A percentile compares a stretch with the other conserved stretches of the same genome.
phyloP scores from a whole-genome alignment of 73 alveolate genomes.

The Diophrys appendiculata region DNA sequence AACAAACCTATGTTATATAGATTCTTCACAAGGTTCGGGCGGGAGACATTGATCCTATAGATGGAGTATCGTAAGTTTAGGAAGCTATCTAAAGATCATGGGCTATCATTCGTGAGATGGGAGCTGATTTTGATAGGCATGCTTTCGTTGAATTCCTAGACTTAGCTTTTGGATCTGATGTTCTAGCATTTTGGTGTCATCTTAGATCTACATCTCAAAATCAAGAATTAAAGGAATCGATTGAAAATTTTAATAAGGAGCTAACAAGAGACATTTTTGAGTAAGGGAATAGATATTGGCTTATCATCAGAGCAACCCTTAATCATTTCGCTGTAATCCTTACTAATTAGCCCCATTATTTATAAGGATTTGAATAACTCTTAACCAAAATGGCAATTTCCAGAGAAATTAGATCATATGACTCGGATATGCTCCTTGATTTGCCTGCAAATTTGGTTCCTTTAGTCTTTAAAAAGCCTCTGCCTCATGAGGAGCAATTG shows the following conservation, averaged over 20 bases:
- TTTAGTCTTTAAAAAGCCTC: conserved; percentile 29
- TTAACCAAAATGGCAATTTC: conserved; percentile 23
- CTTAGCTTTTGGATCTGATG: conserved; percentile 25
- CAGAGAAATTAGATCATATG: conserved; percentile 42
- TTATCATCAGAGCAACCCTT: conserved; percentile 21
- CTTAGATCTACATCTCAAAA: background rate
- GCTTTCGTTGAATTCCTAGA: conserved; percentile 28
- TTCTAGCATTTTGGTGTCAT: conserved; percentile 18
- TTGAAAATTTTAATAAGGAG: conserved; percentile 6
- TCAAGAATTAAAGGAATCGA: conserved; percentile 2
- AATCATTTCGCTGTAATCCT: conserved; percentile 33
- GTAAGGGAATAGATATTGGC: conserved; percentile 53
- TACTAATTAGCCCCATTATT: conserved; percentile 13
- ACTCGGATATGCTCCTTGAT: conserved; percentile 40
- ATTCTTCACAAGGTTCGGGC: background rate
- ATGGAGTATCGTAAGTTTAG: conserved; percentile 6
- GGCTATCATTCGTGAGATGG: conserved; percentile 21
- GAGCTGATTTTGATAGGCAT: conserved; percentile 13
- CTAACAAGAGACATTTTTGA: conserved; percentile 37
- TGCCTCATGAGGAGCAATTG: conserved; percentile 34
- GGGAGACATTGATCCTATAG: conserved; percentile 7
- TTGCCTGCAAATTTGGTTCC: conserved; percentile 14
- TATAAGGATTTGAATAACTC: conserved; percentile 26
- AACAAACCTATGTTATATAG: conserved; percentile 6
- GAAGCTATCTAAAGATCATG: conserved; percentile 16